Evolutionary conservation across 495 filamentous ascomycete genomes (phyloP).

Genomic region (Annulohypoxylon nitens): DNA sequence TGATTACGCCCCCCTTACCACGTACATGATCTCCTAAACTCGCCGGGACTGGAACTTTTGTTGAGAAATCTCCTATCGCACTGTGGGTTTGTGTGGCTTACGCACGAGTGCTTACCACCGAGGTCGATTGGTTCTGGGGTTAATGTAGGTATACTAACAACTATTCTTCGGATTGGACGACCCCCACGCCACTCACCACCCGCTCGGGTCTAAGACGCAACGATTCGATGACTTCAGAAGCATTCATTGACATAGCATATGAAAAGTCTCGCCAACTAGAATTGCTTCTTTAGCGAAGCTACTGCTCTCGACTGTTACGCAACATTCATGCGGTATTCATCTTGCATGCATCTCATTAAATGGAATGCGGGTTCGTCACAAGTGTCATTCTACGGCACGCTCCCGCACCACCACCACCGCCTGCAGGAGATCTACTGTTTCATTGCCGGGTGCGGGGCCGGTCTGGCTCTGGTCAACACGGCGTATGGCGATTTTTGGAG

Average conservation of each 20-base stretch:
- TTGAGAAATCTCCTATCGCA: conserved; percentile 2
- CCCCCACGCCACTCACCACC: conserved; percentile 19
- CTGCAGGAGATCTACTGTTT: conserved; percentile 43
- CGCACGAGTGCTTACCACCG: not conserved
- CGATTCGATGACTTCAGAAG: conserved; percentile 5
- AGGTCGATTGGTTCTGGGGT: conserved; percentile 2
- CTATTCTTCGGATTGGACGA: not conserved
- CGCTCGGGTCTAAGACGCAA: conserved; percentile 15
- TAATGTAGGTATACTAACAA: not conserved
- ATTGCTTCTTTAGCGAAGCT: conserved; percentile 10
- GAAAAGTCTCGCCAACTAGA: not conserved
- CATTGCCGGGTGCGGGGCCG: conserved; percentile 38
- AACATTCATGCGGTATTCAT: conserved; percentile 38
- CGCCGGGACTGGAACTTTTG: not conserved
- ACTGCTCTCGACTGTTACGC: conserved; percentile 22
- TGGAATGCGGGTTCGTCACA: conserved; percentile 33
- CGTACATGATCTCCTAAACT: conserved; percentile 14
- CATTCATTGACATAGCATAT: not conserved
- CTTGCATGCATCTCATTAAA: conserved; percentile 25
- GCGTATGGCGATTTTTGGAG: conserved; percentile 9
- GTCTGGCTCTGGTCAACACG: conserved; percentile 13
- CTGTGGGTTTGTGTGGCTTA: not conserved
- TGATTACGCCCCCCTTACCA: conserved; percentile 10
- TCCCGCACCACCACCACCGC: conserved; percentile 36
- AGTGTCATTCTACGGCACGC: conserved; percentile 33